These are phyloP conservation scores for Fagus crenata DNA, from an alignment of 306 rosid species.

Conservation along the genomic window DNA sequence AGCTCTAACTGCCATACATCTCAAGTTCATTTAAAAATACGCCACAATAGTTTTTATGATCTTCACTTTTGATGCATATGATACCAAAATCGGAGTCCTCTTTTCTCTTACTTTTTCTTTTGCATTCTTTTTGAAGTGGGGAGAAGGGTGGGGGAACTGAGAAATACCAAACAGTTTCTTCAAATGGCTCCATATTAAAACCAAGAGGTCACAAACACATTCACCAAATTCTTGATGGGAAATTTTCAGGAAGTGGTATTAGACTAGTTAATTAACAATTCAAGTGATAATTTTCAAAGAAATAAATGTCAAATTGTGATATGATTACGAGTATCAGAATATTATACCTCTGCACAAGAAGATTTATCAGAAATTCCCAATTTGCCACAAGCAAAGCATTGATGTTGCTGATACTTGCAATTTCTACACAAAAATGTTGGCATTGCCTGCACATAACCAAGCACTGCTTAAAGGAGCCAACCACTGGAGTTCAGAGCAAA, in stretches of 20 bases:
- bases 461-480: constrained; percentile 18
- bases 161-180: background rate
- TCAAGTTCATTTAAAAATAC: background rate
- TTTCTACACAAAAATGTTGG: constrained; percentile 54
- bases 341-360: constrained; percentile 52
- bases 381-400: constrained; percentile 65
- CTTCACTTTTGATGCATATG: background rate
- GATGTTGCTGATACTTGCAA: constrained; percentile 61
- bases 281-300: background rate
- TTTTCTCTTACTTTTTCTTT: background rate
- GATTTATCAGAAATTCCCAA: constrained; percentile 66
- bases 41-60: too few species aligned
- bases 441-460: constrained; percentile 45
- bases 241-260: background rate
- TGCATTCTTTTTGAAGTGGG: background rate
- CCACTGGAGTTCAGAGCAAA: constrained; percentile 5
- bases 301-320: background rate
- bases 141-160: background rate
- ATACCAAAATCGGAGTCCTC: background rate
- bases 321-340: constrained; percentile 1
- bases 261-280: background rate
- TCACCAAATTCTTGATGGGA: background rate
- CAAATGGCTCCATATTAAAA: background rate
- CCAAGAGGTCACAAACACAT: background rate
- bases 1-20: background rate